phyloP scores from a whole-genome alignment of 345 rosid species.

The Clarkia xantiana region DNA sequence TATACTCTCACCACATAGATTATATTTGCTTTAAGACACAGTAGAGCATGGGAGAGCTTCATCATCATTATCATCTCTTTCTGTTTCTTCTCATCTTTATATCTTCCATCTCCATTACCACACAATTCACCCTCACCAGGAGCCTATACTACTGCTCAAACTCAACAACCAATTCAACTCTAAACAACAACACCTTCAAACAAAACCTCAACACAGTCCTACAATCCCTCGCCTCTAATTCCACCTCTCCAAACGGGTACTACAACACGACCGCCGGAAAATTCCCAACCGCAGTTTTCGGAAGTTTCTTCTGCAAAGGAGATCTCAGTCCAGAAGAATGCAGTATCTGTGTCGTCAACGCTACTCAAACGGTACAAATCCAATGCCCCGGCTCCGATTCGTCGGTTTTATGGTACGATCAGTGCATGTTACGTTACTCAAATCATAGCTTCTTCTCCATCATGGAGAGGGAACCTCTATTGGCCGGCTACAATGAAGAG shows the following conservation, averaged over 20 bases:
- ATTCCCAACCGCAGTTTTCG: background rate
- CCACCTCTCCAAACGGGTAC: background rate
- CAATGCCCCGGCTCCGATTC: constrained; percentile 1
- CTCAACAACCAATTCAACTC: background rate
- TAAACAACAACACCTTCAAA: constrained; percentile 3
- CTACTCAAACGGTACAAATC: background rate
- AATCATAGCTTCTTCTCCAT: constrained; percentile 9
- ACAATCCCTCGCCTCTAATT: background rate
- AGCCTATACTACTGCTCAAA: background rate
- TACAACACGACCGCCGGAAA: background rate
- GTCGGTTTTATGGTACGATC: constrained; percentile 22
- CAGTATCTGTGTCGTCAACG: constrained; percentile 7
- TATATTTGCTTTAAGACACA: too few relatives aligned
- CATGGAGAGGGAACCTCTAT: constrained; percentile 3
- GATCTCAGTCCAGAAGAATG: constrained; percentile 3
- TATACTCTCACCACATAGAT: too few relatives aligned
- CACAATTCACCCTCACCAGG: constrained; percentile 3
- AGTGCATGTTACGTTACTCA: constrained; percentile 25
- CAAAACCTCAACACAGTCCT: constrained; percentile 4
- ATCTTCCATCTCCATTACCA: background rate
- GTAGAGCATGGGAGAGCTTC: too few relatives aligned
- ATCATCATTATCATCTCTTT: background rate
- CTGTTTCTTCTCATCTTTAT: background rate
- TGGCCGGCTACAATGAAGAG: constrained; percentile 3
- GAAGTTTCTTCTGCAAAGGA: constrained; percentile 18